These are phyloP conservation scores for Erodium trifolium DNA, from an alignment of 441 rosid genomes.

Conservation along the genomic window DNA sequence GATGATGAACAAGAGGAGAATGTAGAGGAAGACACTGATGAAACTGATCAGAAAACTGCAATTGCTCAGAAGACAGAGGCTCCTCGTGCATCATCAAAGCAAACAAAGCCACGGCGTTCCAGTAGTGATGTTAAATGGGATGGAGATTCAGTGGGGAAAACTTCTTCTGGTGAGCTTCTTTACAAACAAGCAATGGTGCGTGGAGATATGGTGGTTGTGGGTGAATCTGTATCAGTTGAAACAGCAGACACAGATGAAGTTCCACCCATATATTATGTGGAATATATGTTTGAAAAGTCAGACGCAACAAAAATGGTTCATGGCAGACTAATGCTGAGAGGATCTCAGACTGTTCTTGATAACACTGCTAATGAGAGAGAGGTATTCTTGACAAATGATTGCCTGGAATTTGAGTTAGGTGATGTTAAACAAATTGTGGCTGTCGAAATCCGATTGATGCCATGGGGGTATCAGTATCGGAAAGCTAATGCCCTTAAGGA, in stretches of 20 bases:
- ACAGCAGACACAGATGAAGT: constrained; percentile 33
- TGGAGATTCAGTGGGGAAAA: constrained; percentile 38
- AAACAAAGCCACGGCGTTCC: constrained; percentile 25
- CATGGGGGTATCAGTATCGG: constrained; percentile 66
- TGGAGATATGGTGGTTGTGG: constrained; percentile 47
- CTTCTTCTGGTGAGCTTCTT: constrained; percentile 40
- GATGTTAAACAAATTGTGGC: constrained; percentile 38
- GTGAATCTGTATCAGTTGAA: constrained; percentile 42
- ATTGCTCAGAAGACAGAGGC: constrained; percentile 25
- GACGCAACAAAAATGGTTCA: constrained; percentile 59
- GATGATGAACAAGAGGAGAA: constrained; percentile 45
- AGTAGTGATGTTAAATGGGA: constrained; percentile 45
- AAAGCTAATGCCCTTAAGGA: constrained; percentile 20
- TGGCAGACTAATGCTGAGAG: constrained; percentile 54
- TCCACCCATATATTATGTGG: constrained; percentile 54
- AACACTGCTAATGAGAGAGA: constrained; percentile 68
- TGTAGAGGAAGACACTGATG: constrained; percentile 26
- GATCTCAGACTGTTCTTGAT: constrained; percentile 58
- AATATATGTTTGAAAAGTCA: constrained; percentile 61
- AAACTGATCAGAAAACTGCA: constrained; percentile 20
- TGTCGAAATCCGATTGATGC: constrained; percentile 42
- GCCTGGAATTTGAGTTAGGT: constrained; percentile 41
- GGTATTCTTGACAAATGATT: constrained; percentile 53
- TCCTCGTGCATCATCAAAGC: constrained; percentile 23
- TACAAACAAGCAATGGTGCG: constrained; percentile 43